These are phyloP conservation scores for Lasiodiplodia hormozganensis DNA, from an alignment of 2,329 filamentous ascomycete genomes.

Conservation along the genomic window DNA sequence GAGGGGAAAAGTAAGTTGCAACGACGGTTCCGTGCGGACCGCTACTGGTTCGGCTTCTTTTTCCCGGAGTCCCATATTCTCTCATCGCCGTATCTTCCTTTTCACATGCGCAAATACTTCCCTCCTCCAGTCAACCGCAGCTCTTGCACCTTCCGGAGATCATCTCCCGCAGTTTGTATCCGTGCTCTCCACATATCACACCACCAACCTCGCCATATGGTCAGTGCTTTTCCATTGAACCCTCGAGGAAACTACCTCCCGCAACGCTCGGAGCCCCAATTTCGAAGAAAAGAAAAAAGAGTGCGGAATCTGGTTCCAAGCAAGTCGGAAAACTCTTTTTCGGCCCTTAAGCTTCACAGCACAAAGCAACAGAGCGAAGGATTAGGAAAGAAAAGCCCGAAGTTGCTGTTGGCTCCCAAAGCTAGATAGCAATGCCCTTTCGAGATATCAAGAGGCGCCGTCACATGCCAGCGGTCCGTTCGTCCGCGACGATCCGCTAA, in stretches of 20 bases:
- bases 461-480: neutral
- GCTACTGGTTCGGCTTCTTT: neutral
- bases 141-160: neutral
- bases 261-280: neutral
- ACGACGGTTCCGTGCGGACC: neutral
- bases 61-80: neutral
- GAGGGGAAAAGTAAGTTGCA: neutral
- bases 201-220: neutral
- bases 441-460: neutral
- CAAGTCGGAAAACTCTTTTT: neutral
- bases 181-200: neutral
- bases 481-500: neutral
- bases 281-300: neutral
- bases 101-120: neutral
- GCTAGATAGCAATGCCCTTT: neutral
- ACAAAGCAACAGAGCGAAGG: neutral
- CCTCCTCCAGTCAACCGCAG: neutral
- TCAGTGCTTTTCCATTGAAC: neutral
- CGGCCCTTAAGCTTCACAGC: neutral
- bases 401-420: neutral
- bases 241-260: neutral
- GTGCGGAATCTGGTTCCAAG: neutral
- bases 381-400: neutral
- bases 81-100: neutral
- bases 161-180: neutral